A percentile compares a stretch with the other conserved stretches of the same genome.
phyloP scores from a whole-genome alignment of 345 rosid genomes.

The Gossypium turneri region DNA sequence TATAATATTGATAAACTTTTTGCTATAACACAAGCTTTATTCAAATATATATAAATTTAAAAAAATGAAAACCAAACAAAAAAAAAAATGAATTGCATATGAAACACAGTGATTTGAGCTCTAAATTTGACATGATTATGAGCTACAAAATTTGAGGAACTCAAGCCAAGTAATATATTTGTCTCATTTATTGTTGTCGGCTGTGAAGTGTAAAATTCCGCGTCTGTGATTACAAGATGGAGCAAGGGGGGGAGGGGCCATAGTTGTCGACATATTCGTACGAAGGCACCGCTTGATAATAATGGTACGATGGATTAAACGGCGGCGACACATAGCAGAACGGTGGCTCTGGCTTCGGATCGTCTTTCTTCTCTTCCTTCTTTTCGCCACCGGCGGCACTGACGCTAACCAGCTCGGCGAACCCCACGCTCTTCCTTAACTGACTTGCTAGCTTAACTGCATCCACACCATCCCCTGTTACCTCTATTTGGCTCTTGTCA shows the following conservation, averaged over 20 bases:
- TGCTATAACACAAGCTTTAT: too few species aligned
- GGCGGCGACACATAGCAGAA: background rate
- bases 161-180: background rate
- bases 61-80: background rate
- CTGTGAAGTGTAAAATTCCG: background rate
- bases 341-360: background rate
- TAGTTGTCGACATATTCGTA: background rate
- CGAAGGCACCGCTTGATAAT: background rate
- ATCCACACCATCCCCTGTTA: slow-evolving; percentile 37
- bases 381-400: background rate
- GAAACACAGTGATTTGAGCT: background rate
- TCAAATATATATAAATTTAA: too few species aligned
- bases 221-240: slow-evolving; percentile 14
- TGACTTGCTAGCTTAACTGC: slow-evolving; percentile 22
- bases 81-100: background rate
- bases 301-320: background rate
- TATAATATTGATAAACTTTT: too few species aligned
- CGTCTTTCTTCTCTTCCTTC: background rate
- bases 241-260: background rate
- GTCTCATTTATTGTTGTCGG: background rate
- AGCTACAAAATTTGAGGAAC: background rate
- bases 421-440: slow-evolving; percentile 37
- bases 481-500: slow-evolving; percentile 46
- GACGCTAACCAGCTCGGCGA: slow-evolving; percentile 40
- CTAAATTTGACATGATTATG: background rate